Conservation (phyloP, 495 filamentous ascomycete species). For the Elasticomyces elasticus region DNA sequence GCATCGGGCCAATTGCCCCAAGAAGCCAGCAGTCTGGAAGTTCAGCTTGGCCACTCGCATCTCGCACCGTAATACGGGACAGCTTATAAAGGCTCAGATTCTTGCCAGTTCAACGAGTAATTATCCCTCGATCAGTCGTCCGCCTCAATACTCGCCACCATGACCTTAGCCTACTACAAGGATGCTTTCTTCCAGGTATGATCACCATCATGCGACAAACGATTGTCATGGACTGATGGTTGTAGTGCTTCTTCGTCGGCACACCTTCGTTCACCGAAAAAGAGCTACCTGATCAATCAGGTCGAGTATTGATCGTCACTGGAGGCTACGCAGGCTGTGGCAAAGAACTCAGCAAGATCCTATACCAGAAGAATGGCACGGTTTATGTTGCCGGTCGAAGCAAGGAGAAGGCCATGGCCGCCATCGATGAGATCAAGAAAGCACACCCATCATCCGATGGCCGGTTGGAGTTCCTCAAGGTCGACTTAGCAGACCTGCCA, state of each 20-base stretch:
- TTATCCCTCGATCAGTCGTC: too few species aligned
- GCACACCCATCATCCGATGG: conserved; percentile 24
- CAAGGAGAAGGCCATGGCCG: conserved; percentile 27
- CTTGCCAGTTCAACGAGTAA: too few species aligned
- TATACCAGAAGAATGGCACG: conserved; percentile 40
- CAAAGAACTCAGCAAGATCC: conserved; percentile 37
- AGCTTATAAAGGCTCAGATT: too few species aligned
- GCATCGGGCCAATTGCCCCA: too few species aligned
- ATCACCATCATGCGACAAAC: too few species aligned
- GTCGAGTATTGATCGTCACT: conserved; percentile 38
- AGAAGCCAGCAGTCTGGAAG: too few species aligned
- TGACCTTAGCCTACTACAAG: background rate
- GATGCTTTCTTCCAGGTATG: background rate
- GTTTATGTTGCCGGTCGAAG: conserved; percentile 45
- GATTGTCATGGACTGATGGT: too few species aligned
- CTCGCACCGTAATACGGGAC: too few species aligned
- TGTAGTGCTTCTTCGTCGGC: conserved; percentile 18
- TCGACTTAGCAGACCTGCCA: conserved; percentile 39
- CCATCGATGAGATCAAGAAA: conserved; percentile 32
- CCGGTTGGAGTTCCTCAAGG: conserved; percentile 32
- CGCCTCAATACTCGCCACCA: background rate
- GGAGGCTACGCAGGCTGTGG: conserved; percentile 45
- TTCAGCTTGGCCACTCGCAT: too few species aligned
- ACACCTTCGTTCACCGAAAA: conserved; percentile 18
- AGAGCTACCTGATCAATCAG: conserved; percentile 18